Conservation (phyloP, 2,329 filamentous ascomycete genomes). For the Emericellopsis atlantica region DNA sequence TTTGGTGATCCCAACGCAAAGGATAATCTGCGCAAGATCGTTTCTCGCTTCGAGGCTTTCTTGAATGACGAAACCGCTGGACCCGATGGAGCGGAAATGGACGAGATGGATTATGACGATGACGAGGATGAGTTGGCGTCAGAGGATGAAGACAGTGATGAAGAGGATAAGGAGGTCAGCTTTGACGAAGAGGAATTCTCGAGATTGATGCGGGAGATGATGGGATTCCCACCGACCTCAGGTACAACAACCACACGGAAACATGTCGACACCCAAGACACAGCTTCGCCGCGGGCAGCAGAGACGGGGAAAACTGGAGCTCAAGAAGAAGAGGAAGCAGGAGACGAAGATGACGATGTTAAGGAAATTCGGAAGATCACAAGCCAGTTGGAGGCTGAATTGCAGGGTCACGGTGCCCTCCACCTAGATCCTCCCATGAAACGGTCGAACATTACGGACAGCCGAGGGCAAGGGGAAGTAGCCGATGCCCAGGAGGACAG, state of each 20-base stretch:
- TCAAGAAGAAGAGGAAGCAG: not conserved
- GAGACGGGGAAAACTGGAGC: not conserved
- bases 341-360: constrained; percentile 27
- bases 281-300: too few species aligned
- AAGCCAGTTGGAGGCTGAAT: constrained; percentile 59
- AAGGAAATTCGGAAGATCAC: constrained; percentile 54
- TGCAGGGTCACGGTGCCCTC: constrained; percentile 56
- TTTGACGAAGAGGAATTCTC: constrained; percentile 81
- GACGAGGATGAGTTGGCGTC: constrained; percentile 36
- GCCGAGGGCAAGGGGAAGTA: constrained; percentile 1
- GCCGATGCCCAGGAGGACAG: constrained; percentile 33
- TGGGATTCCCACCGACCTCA: constrained; percentile 44
- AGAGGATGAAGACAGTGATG: constrained; percentile 43
- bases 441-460: constrained; percentile 8
- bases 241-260: not conserved
- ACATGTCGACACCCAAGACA: too few species aligned
- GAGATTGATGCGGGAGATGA: constrained; percentile 84
- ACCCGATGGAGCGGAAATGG: constrained; percentile 61
- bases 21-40: constrained; percentile 76
- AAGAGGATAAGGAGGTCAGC: constrained; percentile 62
- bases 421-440: constrained; percentile 30
- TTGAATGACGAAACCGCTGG: constrained; percentile 77
- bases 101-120: constrained; percentile 56
- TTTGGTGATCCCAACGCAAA: constrained; percentile 58
- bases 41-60: constrained; percentile 86